Evolutionary conservation across 805 yeast genomes (phyloP), one percentile per base, ranked within the genome.

Genomic region (Kodamaea leandrae): DNA sequence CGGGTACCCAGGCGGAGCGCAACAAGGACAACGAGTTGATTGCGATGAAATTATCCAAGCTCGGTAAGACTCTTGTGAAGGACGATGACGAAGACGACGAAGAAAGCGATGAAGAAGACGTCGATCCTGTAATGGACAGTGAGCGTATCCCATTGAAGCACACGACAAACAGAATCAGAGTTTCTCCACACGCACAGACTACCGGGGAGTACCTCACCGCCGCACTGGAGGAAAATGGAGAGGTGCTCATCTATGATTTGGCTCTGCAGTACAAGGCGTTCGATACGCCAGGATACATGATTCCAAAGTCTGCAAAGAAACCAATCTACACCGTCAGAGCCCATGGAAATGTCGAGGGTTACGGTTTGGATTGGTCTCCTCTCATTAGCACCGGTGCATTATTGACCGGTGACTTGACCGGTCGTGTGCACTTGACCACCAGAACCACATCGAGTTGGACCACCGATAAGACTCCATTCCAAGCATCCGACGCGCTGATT

Each of bases 341-440:
- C 48, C 99, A 93, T 60, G 97, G 97, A 17, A 83, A 83, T 50
- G 95, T 86, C n/a, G 99, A 93, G 68, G 98, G 99, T 25, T 93
- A 88, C 57, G 99, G 96, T 12, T 63, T 93, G 33, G 99, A 91
- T 63, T 93, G 99, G 99, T 86, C 96, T 1, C 96, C 97, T 32
- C 67, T 84, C 48, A 77, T 81, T 45, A 75, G 74, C 49, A 78
- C 87, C 3, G 98, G 98, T 16, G 75, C 89, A 1, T 68, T 93
- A 47, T 71, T 93, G 43, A 78, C 95, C 3, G 99, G 99, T 54
- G 99, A 93, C 61, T 71, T 86, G 49, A 68, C 84, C 15, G 99
- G 99, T 38, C 74, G 91, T 55, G 77, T 91, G 29, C 85, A 76
- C 62, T 68, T 83, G 41, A 89, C 98, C 6, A 73, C 78, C 39